Evolutionary conservation across 2,329 filamentous ascomycete genomes (phyloP).

Genomic region (Zymoseptoria pseudotritici): DNA sequence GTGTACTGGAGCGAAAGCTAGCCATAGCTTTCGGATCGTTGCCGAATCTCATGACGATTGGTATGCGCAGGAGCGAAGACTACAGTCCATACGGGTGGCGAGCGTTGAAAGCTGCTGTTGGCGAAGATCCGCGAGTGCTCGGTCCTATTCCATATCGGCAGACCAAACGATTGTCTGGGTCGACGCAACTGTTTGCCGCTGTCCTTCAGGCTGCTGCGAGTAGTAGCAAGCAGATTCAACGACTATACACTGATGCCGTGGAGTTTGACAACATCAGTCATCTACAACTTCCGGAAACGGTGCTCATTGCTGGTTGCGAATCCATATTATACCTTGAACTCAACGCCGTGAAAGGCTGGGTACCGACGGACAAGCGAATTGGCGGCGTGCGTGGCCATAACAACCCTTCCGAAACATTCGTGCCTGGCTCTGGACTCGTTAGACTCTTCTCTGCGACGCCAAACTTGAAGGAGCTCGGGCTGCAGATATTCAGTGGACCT

Average conservation of each 20-base stretch:
- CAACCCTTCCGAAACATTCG: neutral
- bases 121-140: slow-evolving; percentile 24
- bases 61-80: slow-evolving; percentile 27
- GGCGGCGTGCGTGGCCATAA: neutral
- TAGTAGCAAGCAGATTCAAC: slow-evolving; percentile 10
- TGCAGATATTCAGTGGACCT: slow-evolving; percentile 22
- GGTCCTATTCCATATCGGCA: slow-evolving; percentile 18
- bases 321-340: slow-evolving; percentile 25
- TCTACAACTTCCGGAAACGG: slow-evolving; percentile 9
- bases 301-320: slow-evolving; percentile 16
- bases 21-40: slow-evolving; percentile 12
- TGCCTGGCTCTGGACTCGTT: slow-evolving; percentile 13
- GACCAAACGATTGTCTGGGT: slow-evolving; percentile 13
- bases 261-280: slow-evolving; percentile 24
- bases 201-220: slow-evolving; percentile 18
- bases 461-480: slow-evolving; percentile 21
- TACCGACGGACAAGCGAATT: neutral
- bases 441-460: slow-evolving; percentile 17
- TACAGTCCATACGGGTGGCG: slow-evolving; percentile 25
- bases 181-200: slow-evolving; percentile 22
- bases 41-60: slow-evolving; percentile 24
- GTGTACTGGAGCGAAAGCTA: slow-evolving; percentile 13
- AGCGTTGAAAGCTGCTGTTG: slow-evolving; percentile 16
- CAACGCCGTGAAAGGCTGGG: slow-evolving; percentile 21
- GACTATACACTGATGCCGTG: slow-evolving; percentile 29